Base-by-base conservation (phyloP, 2,329 filamentous ascomycete genomes). In the Fusarium siculi region DNA sequence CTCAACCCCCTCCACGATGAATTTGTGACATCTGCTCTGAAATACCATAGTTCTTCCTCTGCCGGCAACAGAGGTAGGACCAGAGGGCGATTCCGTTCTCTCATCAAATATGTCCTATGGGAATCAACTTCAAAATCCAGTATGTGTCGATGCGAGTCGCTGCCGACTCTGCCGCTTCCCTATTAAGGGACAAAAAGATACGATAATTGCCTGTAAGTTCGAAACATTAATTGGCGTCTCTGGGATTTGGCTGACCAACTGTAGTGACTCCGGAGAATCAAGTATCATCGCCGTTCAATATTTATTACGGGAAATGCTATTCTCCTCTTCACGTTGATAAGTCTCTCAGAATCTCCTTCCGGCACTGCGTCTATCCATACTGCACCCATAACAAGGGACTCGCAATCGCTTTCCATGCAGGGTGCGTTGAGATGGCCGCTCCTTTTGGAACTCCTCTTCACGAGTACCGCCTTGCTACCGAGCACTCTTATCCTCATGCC, bases 151-250 rank as follows among this genome's bases (percentile, higher is more conserved):
- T 4, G 25, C 21, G 21, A 43, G 11, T 8, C 52, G 21, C 7
- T 69, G 66, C 6, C 52, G 28, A 9, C 36, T 56, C 7, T 69
- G 66, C 21, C 66, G 61, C 1, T 69, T 69, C 12, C 52, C 58
- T 8, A 40, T 69, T 9, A 9, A 34, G 0, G 12, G 34, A 12
- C 2, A 43, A 8, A 25, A 5, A 7, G 46, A 70, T 0, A 15
- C 11, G 0, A 49, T 69, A 6, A 15, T 54, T 5, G 21, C 25
- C 1, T 19, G 66, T 59, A n/a, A 18, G 28, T 30, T 4, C 0
- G 6, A 4, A 0, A 0, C 0, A 15, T 19, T 0, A 0, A 25
- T 8, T 28, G 1, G 6, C 2, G 3, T n/a, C 32, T 30, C 15
- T 15, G 0, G 6, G 14, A 1, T 2, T 7, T 2, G 7, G 9